Percentiles rank a stretch among this genome's conserved stretches.
Evolutionary conservation across 768 basidiomycete species (phyloP).

Genomic region (Daedalea quercina): DNA sequence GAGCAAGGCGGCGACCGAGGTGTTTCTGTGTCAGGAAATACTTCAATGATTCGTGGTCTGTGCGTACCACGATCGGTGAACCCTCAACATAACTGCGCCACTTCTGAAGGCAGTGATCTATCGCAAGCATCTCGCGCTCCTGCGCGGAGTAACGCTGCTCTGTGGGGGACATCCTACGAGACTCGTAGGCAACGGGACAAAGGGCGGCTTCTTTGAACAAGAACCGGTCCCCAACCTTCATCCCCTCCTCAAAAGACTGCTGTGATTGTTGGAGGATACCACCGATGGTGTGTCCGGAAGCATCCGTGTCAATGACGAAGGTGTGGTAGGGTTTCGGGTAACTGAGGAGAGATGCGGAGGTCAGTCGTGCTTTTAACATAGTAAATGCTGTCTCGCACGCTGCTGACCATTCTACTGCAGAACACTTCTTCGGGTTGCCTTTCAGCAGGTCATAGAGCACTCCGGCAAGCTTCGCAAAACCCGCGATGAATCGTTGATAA

Average conservation of each 20-base stretch:
- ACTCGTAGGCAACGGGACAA: conserved; percentile 3
- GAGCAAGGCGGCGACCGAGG: conserved; percentile 16
- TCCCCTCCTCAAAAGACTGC: neutral
- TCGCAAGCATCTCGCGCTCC: conserved; percentile 5
- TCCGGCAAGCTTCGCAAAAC: conserved; percentile 20
- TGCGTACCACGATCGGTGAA: conserved; percentile 16
- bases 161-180: conserved; percentile 1
- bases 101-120: conserved; percentile 14
- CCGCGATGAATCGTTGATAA: conserved; percentile 25
- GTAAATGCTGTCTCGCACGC: conserved; percentile 1
- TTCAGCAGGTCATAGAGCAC: conserved; percentile 2
- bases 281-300: conserved; percentile 3
- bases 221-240: conserved; percentile 1
- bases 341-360: conserved; percentile 5
- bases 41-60: conserved; percentile 19
- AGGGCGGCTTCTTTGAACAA: conserved; percentile 3
- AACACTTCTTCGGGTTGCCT: conserved; percentile 3
- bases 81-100: conserved; percentile 17
- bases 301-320: conserved; percentile 6
- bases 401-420: conserved; percentile 1
- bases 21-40: conserved; percentile 14
- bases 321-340: neutral
- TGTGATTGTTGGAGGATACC: conserved; percentile 5
- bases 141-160: conserved; percentile 4
- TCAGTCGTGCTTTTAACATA: conserved; percentile 18